Evolutionary conservation across 805 yeast genomes (phyloP).

Genomic region (Spathaspora hagerdaliae): DNA sequence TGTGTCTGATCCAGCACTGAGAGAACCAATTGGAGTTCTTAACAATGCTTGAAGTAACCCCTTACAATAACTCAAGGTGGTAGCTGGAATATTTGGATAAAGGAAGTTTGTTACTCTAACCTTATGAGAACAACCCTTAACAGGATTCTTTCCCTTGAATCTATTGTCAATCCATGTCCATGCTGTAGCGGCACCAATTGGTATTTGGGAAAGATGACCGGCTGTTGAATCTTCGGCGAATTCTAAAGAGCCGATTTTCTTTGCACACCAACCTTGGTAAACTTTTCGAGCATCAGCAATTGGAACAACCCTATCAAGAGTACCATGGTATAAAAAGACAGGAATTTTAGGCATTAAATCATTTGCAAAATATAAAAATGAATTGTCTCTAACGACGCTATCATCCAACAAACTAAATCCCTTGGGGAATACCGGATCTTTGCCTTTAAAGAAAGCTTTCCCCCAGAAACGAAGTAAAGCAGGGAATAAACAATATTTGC

Average conservation of each 20-base stretch:
- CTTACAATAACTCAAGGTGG: not conserved
- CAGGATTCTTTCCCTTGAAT: conserved; percentile 39
- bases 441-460: conserved; percentile 13
- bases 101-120: conserved; percentile 47
- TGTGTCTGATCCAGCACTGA: too few relatives aligned
- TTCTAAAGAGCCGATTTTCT: conserved; percentile 24
- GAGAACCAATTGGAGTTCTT: too few relatives aligned
- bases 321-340: conserved; percentile 17
- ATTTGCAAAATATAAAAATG: conserved; percentile 10
- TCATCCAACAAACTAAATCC: conserved; percentile 15
- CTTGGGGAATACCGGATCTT: conserved; percentile 5
- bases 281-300: conserved; percentile 14
- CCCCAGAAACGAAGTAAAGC: conserved; percentile 5
- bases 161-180: conserved; percentile 15
- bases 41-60: not conserved
- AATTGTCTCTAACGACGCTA: conserved; percentile 15
- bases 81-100: conserved; percentile 15
- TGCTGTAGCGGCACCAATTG: conserved; percentile 19
- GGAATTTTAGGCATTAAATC: conserved; percentile 14
- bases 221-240: conserved; percentile 19
- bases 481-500: conserved; percentile 4
- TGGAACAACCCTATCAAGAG: conserved; percentile 16
- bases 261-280: conserved; percentile 24
- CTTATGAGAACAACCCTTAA: conserved; percentile 48
- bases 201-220: conserved; percentile 22